Percentiles rank a stretch among this genome's conserved stretches.
These are phyloP conservation scores for Kodamaea alishanica DNA, from an alignment of 1,139 yeast species.

Conservation along the genomic window DNA sequence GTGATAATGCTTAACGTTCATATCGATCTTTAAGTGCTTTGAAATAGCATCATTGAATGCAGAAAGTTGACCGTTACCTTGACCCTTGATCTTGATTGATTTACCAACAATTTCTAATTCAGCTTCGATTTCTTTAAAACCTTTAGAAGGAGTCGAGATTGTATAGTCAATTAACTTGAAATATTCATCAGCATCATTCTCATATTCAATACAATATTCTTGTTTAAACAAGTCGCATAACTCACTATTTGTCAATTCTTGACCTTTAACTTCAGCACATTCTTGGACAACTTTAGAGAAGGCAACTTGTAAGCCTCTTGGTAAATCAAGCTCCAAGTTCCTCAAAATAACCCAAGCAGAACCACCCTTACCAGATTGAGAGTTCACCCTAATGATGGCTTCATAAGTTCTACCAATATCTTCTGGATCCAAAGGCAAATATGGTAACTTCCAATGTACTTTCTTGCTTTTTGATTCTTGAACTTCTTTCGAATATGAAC, in stretches of 20 bases:
- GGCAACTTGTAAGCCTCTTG: conserved; percentile 86
- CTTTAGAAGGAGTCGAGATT: conserved; percentile 30
- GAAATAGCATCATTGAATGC: conserved; percentile 80
- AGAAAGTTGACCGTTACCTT: conserved; percentile 95
- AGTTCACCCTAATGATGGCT: conserved; percentile 95
- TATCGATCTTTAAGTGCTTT: conserved; percentile 47
- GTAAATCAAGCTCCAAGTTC: conserved; percentile 84
- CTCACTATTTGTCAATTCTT: conserved; percentile 77
- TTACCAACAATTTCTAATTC: conserved; percentile 47
- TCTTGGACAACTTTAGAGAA: conserved; percentile 82
- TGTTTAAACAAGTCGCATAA: conserved; percentile 70
- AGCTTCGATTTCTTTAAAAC: conserved; percentile 27
- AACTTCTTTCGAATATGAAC: conserved; percentile 44
- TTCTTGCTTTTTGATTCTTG: conserved; percentile 29
- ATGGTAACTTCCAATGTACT: conserved; percentile 78
- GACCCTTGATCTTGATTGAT: conserved; percentile 52
- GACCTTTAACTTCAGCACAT: conserved; percentile 77
- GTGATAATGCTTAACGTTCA: conserved; percentile 79
- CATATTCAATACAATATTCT: conserved; percentile 62
- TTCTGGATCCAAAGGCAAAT: conserved; percentile 92
- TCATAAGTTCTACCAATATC: conserved; percentile 96
- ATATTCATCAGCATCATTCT: conserved; percentile 33
- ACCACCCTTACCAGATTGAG: conserved; percentile 98
- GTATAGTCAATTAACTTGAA: conserved; percentile 52
- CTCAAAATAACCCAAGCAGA: conserved; percentile 96